These are phyloP conservation scores for Penicillium arizonense DNA, from an alignment of 495 filamentous ascomycete genomes.

Conservation along the genomic window DNA sequence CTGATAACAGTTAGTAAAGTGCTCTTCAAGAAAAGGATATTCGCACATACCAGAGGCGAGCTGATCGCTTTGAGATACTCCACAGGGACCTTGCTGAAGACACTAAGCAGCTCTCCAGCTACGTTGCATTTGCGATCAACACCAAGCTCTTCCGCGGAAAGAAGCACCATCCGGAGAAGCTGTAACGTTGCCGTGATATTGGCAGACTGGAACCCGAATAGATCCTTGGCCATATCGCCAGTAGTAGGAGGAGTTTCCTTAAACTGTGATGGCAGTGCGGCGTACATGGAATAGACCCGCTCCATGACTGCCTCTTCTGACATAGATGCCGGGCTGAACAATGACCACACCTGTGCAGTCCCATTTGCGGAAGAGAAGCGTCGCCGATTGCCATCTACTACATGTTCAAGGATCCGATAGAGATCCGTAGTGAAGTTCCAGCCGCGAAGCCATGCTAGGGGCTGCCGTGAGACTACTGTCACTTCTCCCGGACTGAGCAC, in stretches of 20 bases:
- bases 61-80: constrained; percentile 48
- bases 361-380: constrained; percentile 27
- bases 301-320: constrained; percentile 35
- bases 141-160: constrained; percentile 40
- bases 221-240: constrained; percentile 31
- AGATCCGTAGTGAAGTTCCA: constrained; percentile 54
- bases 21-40: neutral
- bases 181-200: constrained; percentile 52
- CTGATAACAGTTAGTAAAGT: constrained; percentile 3
- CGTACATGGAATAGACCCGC: constrained; percentile 37
- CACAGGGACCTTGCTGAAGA: constrained; percentile 43
- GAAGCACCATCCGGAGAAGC: constrained; percentile 48
- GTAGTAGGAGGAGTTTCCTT: constrained; percentile 32
- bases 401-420: constrained; percentile 49
- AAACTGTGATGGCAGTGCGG: constrained; percentile 37
- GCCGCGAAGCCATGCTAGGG: constrained; percentile 44
- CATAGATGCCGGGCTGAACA: constrained; percentile 24
- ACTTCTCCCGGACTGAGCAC: constrained; percentile 7
- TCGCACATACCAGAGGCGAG: constrained; percentile 38
- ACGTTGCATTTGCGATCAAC: constrained; percentile 47
- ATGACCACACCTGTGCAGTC: constrained; percentile 27
- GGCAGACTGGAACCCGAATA: constrained; percentile 52
- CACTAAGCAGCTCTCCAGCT: constrained; percentile 44
- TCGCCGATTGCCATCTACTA: constrained; percentile 34
- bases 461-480: constrained; percentile 15